A percentile compares a stretch with the other conserved stretches of the same genome.
phyloP scores from a whole-genome alignment of 371 early-diverging fungal genomes.

The Entomophthora muscae region DNA sequence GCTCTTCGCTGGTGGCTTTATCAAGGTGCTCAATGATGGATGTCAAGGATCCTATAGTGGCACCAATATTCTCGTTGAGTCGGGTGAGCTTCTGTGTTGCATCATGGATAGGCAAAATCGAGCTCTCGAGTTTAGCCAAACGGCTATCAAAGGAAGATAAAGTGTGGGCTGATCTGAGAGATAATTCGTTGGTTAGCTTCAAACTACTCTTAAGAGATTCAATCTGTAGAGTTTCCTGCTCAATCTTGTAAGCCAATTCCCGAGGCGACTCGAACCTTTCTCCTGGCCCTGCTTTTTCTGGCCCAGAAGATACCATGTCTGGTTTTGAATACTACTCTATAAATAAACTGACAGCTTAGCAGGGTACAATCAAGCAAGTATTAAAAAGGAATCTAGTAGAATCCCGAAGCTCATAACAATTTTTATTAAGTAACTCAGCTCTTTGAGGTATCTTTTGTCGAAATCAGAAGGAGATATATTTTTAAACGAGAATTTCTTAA shows the following conservation, averaged over 20 bases:
- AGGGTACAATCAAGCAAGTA: too few relatives aligned
- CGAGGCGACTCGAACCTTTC: not conserved
- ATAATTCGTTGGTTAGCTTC: slow-evolving; percentile 17
- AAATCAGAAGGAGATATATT: too few relatives aligned
- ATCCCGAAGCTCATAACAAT: too few relatives aligned
- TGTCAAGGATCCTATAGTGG: not conserved
- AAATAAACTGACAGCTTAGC: too few relatives aligned
- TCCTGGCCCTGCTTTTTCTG: not conserved
- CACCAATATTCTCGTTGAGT: slow-evolving; percentile 31
- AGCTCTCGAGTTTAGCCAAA: slow-evolving; percentile 53
- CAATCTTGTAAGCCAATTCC: slow-evolving; percentile 4
- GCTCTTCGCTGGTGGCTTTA: not conserved
- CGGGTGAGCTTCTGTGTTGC: slow-evolving; percentile 66
- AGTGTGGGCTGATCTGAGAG: not conserved
- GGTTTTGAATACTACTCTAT: too few relatives aligned
- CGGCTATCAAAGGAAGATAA: slow-evolving; percentile 40
- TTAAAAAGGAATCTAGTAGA: too few relatives aligned
- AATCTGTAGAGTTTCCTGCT: slow-evolving; percentile 10
- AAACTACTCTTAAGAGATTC: slow-evolving; percentile 17
- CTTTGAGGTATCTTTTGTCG: too few relatives aligned
- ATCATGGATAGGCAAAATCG: slow-evolving; percentile 68
- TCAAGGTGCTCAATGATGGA: slow-evolving; percentile 1
- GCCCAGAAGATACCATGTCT: not conserved
- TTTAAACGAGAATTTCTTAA: too few relatives aligned
- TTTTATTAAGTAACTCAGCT: too few relatives aligned